Percentiles rank a stretch among this genome's conserved stretches.
Conservation (phyloP, 2,329 filamentous ascomycete genomes). For the Fusarium continuum region DNA sequence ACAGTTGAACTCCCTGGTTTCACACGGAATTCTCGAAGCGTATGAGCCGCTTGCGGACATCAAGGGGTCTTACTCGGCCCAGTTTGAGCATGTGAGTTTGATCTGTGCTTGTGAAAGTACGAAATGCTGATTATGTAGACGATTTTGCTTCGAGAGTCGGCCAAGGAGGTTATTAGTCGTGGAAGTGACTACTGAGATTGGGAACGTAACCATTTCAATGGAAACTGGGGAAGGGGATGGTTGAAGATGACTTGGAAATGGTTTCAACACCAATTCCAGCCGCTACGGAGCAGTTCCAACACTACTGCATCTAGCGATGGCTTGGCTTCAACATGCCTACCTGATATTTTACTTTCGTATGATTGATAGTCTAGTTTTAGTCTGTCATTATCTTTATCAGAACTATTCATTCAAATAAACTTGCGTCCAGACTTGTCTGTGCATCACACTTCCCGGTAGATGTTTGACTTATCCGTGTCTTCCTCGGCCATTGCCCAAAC, state of each 20-base stretch:
- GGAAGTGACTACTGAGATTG: conserved; percentile 58
- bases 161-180: conserved; percentile 63
- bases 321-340: conserved; percentile 24
- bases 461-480: neutral
- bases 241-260: conserved; percentile 22
- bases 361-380: conserved; percentile 11
- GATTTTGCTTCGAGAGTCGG: conserved; percentile 54
- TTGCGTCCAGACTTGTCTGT: neutral
- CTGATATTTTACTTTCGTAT: conserved; percentile 19
- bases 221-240: neutral
- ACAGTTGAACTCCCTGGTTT: conserved; percentile 66
- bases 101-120: fast-evolving
- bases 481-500: neutral
- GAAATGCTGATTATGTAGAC: conserved; percentile 49
- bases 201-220: neutral
- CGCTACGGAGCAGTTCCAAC: conserved; percentile 9
- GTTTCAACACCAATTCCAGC: conserved; percentile 10
- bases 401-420: neutral
- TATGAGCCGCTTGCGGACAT: conserved; percentile 67
- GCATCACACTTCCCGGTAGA: neutral
- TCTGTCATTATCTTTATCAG: conserved; percentile 2
- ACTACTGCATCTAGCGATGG: neutral
- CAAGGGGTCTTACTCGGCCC: conserved; percentile 69
- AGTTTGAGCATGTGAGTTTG: conserved; percentile 64
- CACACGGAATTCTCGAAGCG: conserved; percentile 64